Evolutionary conservation across 164 flowering plant genomes (phyloP), one percentile per base, ranked within the genome.

Genomic region (Tetrastigma voinierianum): DNA sequence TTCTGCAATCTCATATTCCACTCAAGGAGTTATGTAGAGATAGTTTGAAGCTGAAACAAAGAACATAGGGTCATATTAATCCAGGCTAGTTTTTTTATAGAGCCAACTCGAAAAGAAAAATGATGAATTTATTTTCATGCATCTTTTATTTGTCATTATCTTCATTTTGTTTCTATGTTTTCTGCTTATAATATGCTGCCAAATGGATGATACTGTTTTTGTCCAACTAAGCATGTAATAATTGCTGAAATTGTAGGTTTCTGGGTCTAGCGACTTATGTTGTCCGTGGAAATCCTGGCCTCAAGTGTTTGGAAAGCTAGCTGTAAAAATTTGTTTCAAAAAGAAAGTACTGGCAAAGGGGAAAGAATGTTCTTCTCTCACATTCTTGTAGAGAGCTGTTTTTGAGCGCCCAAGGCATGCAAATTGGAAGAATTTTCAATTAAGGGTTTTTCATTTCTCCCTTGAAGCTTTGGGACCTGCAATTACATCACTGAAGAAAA

Each of bases 381-480:
- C 51, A 16, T 70, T 25, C 53, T 16, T 70, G 68, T 24, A 71
- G 69, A 21, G 76, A 80, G 40, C 69, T 76, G 17, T 72, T 68
- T 56, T 45, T 58, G 84, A 67, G 70, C 72, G 40, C 76, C 84
- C 47, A 78, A 70, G 69, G 70, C 64, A 49, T 79, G 85, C 74
- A 78, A 52, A 16, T 78, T 89, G 80, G 87, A 87, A 67, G 87
- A 84, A 66, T 70, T 85, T 56, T 73, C 71, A 46, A 25, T 87
- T 53, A 95, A 95, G 44, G 89, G 97, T 87, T 74, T 80, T 84
- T 40, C 74, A 54, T 61, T 62, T 72, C 58, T 80, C 90, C 59
- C 51, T 91, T 6, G 80, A 77, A 67, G 68, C 74, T 68, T 61
- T 89, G 69, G 72, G 71, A 63, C 84, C 87, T 71, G 84, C 93